Evolutionary conservation across 1,284 basidiomycete species (phyloP).

Genomic region (Anthracocystis panici-leucophaei): DNA sequence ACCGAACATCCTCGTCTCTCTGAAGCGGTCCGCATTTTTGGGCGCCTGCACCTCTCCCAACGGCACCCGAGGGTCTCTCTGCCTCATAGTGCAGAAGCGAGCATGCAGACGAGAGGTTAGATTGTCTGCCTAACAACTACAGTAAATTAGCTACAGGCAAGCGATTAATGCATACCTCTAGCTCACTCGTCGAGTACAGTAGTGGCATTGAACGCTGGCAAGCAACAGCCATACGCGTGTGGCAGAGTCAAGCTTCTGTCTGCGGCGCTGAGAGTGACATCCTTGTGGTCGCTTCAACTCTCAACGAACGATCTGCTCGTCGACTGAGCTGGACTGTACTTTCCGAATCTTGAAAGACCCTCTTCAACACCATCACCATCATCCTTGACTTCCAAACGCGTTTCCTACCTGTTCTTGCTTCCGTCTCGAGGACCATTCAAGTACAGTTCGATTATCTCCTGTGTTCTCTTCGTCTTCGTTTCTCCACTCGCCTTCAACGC

Average conservation of each 20-base stretch:
- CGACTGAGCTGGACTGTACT: neutral
- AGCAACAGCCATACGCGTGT: no score
- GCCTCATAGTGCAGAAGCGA: neutral
- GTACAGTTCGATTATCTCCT: no score
- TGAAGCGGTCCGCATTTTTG: neutral
- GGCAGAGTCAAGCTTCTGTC: no score
- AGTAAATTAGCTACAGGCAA: no score
- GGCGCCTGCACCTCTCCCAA: neutral
- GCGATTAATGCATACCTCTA: no score
- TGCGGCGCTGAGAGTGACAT: no score
- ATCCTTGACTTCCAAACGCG: neutral
- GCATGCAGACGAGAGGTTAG: no score
- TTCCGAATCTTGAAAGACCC: neutral
- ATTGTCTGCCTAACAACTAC: no score
- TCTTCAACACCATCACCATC: conserved; percentile 6
- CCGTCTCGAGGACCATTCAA: neutral
- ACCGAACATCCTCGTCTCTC: neutral
- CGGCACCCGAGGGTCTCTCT: neutral
- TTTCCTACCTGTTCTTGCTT: neutral
- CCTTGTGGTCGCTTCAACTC: neutral
- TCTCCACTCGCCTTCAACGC: neutral
- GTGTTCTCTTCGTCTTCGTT: neutral
- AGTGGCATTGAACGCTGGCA: no score
- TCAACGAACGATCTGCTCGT: neutral
- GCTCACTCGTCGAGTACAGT: no score